phyloP scores from a whole-genome alignment of 106 monocot species.

The Dendrobium chrysotoxum region DNA sequence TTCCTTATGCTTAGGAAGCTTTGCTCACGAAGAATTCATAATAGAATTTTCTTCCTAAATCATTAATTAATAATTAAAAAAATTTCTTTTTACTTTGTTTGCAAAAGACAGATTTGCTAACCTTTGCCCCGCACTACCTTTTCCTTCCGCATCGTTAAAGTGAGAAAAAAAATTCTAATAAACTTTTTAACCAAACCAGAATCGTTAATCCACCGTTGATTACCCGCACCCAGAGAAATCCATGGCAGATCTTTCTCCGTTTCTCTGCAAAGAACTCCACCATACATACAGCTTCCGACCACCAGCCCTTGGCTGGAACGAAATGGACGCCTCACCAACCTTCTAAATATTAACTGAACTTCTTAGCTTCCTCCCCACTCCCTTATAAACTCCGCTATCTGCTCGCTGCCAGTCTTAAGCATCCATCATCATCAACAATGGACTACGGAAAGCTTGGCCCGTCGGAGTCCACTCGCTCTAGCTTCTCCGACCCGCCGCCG shows the following conservation, averaged over 20 bases:
- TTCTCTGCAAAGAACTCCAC: not conserved
- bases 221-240: not conserved
- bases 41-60: too few relatives aligned
- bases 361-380: not conserved
- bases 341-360: not conserved
- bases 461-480: conserved; percentile 13
- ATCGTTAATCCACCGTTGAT: too few relatives aligned
- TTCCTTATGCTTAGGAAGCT: too few relatives aligned
- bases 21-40: too few relatives aligned
- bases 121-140: too few relatives aligned
- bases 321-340: conserved; percentile 2
- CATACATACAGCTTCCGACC: too few relatives aligned
- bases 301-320: not conserved
- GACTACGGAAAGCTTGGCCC: conserved; percentile 32
- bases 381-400: not conserved
- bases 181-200: too few relatives aligned
- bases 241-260: not conserved
- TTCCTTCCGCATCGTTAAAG: too few relatives aligned
- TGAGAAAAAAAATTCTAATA: too few relatives aligned
- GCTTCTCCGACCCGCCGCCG: not conserved
- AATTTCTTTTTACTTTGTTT: too few relatives aligned
- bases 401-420: not conserved
- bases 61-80: too few relatives aligned
- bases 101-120: too few relatives aligned
- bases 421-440: conserved; percentile 15